Base-by-base conservation (phyloP, 805 yeast genomes). In the Sugiyamaella chiloensis region DNA sequence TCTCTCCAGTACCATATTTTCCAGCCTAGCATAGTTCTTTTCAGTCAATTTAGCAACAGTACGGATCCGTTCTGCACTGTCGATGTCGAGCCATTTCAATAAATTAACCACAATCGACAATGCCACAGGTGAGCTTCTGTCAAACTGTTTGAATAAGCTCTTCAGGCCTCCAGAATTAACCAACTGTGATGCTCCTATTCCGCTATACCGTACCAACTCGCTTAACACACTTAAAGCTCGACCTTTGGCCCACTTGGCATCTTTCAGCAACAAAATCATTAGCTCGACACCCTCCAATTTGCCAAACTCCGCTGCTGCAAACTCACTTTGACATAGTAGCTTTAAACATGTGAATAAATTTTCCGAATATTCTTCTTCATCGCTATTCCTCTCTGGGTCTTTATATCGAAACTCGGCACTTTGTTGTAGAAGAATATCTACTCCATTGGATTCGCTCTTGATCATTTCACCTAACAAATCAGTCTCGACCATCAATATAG, bases 201-300 rank as follows among this genome's bases (percentile, higher is more conserved):
- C 51, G 8, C 36, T 27, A 19, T 17, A 32, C 12, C 19, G 26
- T 9, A 48, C 31, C 5, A 47, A 16, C 9, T 30, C 30, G 12
- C 24, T 36, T 5, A 55, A 37, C 6, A 55, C 51, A 5, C 23
- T 32, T 36, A 55, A 35, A 4, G 48, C 54, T 12, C 35, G 27
- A 2, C 30, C 11, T 17, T 23, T 14, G 3, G 41, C 37, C 47
- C 50, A 53, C 9, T 37, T 36, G n/a, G 47, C n/a, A 17, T 42
- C 47, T 6, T 21, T 41, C n/a, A 46, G 14, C n/a, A 56, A 37
- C 8, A 53, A 29, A 2, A 52, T 20, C 52, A 56, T 24, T 7
- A 56, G 48, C 39, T 57, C 59, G 5, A 54, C 40, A 4, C 58
- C 60, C 35, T 57, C 60, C 5, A n/a, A 23, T 3, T 51, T 43